Evolutionary conservation across 2,329 filamentous ascomycete species (phyloP), one percentile per base, ranked within the genome.

Genomic region (Aureobasidium sp.): DNA sequence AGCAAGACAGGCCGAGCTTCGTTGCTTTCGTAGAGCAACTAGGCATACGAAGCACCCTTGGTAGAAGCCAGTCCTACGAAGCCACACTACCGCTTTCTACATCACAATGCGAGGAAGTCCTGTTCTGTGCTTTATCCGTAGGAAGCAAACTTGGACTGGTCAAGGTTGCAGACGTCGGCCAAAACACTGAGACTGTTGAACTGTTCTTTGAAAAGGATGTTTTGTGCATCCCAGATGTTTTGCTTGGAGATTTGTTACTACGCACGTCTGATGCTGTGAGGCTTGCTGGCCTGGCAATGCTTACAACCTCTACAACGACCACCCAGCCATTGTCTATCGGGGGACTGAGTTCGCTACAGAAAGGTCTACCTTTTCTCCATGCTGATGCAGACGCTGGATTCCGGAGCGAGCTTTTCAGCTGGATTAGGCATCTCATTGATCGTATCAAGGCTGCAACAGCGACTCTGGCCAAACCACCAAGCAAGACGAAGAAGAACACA

Each of bases 361-460:
- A 77, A 37, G 85, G 90, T 63, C 75, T 97, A 3, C 80, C 83
- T 1, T 82, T 87, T 17, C 85, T 93, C 66, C 88, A 95, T 70
- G 85, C 90, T 3, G 92, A 97, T 65, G 86, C 89, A 0, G 91
- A 97, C 71, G 87, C 93, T 6, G 91, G 93, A 68, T 88, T 92
- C 66, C 85, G 94, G 62, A 88, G 92, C 63, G 90, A 96, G 67
- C 80, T 95, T 1, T 80, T 93, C 29, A 85, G 86, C 27, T 83
- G 89, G 65, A 85, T 88, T 2, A 87, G 90, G 64, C 86, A 87
- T 67, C 84, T 97, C 72, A 84, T 92, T 63, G 87, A 88, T 68
- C 86, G 92, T 47, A 77, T 96, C 5, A 82, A 88, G 66, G 86
- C 86, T 27, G 83, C 87, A 10, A 84, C 87, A 20, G 80, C 82